Percentiles rank a stretch among this genome's conserved stretches.
These are phyloP conservation scores for Pulveroboletus sp. DNA, from an alignment of 768 basidiomycete species.

Conservation along the genomic window DNA sequence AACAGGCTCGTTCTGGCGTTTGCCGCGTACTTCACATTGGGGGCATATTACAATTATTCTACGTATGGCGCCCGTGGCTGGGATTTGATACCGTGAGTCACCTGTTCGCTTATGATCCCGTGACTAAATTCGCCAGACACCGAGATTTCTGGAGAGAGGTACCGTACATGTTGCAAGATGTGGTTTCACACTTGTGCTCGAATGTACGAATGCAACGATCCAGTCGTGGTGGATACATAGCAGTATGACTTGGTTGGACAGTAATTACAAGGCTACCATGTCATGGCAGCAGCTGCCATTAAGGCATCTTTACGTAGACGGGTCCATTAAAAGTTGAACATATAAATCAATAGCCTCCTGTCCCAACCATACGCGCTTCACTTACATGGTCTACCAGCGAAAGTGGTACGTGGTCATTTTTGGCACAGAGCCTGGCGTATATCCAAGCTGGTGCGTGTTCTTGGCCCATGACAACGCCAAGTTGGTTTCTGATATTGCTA, in stretches of 20 bases:
- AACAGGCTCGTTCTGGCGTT: slow-evolving; percentile 52
- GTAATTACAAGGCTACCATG: too few relatives aligned
- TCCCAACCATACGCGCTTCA: slow-evolving; percentile 4
- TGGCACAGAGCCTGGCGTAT: slow-evolving; percentile 30
- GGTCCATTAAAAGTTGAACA: slow-evolving; percentile 20
- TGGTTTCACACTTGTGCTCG: slow-evolving; percentile 74
- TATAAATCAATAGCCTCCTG: slow-evolving; percentile 22
- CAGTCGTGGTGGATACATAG: slow-evolving; percentile 71
- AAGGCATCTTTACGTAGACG: slow-evolving; percentile 14
- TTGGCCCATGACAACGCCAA: slow-evolving; percentile 3
- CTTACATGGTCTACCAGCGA: slow-evolving; percentile 15
- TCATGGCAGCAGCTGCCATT: too few relatives aligned
- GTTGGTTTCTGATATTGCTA: slow-evolving; percentile 5
- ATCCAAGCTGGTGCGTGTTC: slow-evolving; percentile 23
- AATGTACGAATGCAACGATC: slow-evolving; percentile 65
- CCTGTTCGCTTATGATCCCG: slow-evolving; percentile 2
- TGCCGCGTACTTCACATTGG: slow-evolving; percentile 68
- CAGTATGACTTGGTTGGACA: slow-evolving; percentile 48
- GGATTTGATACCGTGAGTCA: slow-evolving; percentile 80
- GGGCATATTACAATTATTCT: slow-evolving; percentile 86
- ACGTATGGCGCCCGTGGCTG: slow-evolving; percentile 81
- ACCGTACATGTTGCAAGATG: slow-evolving; percentile 80
- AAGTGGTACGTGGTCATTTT: slow-evolving; percentile 29
- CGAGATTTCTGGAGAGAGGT: slow-evolving; percentile 91
- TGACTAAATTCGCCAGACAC: slow-evolving; percentile 47